Evolutionary conservation across 1,284 basidiomycete species (phyloP), one percentile per base, ranked within the genome.

Genomic region (Sparassis latifolia): DNA sequence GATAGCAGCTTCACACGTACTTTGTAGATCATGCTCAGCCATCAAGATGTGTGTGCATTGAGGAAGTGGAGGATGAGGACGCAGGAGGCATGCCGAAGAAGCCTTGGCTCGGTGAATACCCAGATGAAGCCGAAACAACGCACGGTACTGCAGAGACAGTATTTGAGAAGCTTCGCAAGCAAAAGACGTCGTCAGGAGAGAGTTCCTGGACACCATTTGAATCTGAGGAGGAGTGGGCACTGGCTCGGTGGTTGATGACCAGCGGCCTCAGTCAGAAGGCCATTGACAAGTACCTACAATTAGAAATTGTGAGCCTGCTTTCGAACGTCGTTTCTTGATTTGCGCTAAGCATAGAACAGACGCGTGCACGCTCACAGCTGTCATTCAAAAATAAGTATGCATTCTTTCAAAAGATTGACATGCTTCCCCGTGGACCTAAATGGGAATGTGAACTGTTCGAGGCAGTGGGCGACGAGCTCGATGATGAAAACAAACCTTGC

Each of bases 241-340:
- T 70, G 0, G 66, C 63, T 3, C 47, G 55, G 12, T 37, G 35
- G 35, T 12, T 37, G 35, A 37, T 37, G 35, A 37, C 35, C 12
- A 12, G 7, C 7, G 35, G 65, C 0, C 49, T 68, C 3, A 66
- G 62, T 31, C 61, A 64, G 28, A 45, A 43, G 4, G 50, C 61
- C 20, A 63, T 66, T 4, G 61, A 71, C 10, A 50, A 59, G 20
- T 69, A 63, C 46, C 53, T 70, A 2, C 65, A 67, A 42, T 56
- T 71, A 2, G 51, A 58, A 4, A 66, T 63, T 33, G 69, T 71
- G 32, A 56, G 66, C 42, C 7, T 33, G 32, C 44, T 37, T 12
- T 7, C 12, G 35, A 37, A 37, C n/a, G n/a, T n/a, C n/a, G n/a
- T n/a, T 37, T 37, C 35, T 7, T 12, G 35, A 37, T 37, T 6